phyloP scores from a whole-genome alignment of 2,329 filamentous ascomycete species.

The Aureobasidium sp. region DNA sequence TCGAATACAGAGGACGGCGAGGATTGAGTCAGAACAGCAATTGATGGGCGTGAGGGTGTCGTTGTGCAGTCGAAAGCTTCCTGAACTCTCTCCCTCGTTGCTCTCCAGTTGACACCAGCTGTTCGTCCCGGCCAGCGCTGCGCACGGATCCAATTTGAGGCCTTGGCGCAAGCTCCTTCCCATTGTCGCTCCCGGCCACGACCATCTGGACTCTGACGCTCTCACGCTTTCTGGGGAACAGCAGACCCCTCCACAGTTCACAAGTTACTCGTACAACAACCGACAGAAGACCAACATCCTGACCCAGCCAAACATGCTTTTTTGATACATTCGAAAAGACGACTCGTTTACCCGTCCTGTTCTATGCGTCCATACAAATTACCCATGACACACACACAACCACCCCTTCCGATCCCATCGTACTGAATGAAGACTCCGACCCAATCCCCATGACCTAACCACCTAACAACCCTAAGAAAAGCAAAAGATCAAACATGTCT shows the following conservation, averaged over 20 bases:
- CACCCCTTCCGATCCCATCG: not conserved
- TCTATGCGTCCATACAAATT: conserved; percentile 6
- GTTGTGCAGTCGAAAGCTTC: conserved; percentile 9
- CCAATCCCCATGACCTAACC: not conserved
- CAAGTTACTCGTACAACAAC: not conserved
- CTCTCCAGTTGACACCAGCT: conserved; percentile 11
- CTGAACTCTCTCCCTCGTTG: not conserved
- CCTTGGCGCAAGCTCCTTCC: not conserved
- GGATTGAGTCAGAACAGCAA: not conserved
- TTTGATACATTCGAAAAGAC: conserved; percentile 6
- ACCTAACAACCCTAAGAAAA: not conserved
- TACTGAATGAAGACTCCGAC: conserved; percentile 2
- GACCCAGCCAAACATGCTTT: conserved; percentile 3
- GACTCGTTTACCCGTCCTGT: not conserved
- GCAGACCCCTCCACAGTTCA: not conserved
- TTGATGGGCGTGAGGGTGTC: not conserved
- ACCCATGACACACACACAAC: not conserved
- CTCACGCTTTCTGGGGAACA: not conserved
- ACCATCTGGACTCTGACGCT: not conserved
- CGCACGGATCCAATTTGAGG: not conserved
- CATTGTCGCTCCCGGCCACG: not conserved
- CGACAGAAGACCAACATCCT: not conserved
- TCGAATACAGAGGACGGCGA: not conserved
- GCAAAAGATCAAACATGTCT: not conserved
- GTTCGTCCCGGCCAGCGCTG: not conserved